phyloP scores from a whole-genome alignment of 345 rosid species.

The Camelina laxa region DNA sequence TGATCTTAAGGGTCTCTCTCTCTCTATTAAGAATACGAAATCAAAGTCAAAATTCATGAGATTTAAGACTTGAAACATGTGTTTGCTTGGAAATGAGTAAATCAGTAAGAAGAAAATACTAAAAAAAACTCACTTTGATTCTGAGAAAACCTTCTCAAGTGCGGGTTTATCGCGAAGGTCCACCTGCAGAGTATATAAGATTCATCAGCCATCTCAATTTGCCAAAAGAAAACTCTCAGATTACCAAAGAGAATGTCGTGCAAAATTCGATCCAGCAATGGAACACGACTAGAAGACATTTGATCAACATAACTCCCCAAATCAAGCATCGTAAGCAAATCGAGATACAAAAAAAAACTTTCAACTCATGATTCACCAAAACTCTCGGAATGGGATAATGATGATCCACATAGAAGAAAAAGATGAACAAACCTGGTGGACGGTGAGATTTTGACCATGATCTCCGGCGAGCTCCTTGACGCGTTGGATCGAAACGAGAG shows the following conservation, averaged over 20 bases:
- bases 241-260: neutral
- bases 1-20: neutral
- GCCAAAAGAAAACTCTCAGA: conserved; percentile 11
- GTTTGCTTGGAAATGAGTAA: conserved; percentile 9
- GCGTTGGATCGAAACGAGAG: conserved; percentile 62
- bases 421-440: conserved; percentile 63
- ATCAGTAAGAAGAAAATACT: neutral
- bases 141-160: conserved; percentile 66
- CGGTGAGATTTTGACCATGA: conserved; percentile 58
- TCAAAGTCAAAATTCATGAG: conserved; percentile 21
- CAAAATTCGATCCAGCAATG: conserved; percentile 31
- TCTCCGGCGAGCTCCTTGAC: conserved; percentile 74
- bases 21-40: conserved; percentile 5
- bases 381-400: neutral
- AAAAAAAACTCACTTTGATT: conserved; percentile 60
- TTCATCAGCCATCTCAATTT: conserved; percentile 27
- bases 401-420: neutral
- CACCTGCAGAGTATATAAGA: conserved; percentile 58
- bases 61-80: conserved; percentile 1
- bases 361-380: conserved; percentile 9
- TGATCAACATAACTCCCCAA: neutral
- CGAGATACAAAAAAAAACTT: conserved; percentile 20
- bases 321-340: conserved; percentile 2
- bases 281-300: neutral
- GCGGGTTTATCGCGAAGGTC: conserved; percentile 89